Evolutionary conservation across 2,329 filamentous ascomycete species (phyloP).

Genomic region (Botryosphaeria dothidea): DNA sequence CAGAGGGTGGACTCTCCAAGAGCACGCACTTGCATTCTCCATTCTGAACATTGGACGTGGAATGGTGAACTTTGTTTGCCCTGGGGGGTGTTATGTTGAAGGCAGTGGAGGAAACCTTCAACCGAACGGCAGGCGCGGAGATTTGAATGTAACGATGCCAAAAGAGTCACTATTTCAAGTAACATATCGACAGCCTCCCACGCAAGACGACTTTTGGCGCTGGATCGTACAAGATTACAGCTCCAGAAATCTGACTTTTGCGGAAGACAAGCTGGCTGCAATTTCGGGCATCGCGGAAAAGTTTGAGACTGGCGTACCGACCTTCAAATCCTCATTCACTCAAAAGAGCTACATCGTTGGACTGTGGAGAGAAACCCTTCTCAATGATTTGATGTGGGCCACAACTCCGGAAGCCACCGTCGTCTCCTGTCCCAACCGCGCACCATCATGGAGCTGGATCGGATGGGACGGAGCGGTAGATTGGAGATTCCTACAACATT

Average conservation of each 20-base stretch:
- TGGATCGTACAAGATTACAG: not conserved
- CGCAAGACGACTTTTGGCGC: not conserved
- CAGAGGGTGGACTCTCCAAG: not conserved
- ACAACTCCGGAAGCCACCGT: not conserved
- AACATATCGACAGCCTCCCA: no score
- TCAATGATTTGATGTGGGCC: not conserved
- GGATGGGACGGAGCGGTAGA: not conserved
- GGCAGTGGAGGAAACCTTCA: not conserved
- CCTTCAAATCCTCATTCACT: not conserved
- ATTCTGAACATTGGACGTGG: not conserved
- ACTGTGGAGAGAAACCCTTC: not conserved
- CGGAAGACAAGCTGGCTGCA: not conserved
- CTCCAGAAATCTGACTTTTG: not conserved
- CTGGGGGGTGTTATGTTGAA: not conserved
- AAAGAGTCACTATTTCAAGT: no score
- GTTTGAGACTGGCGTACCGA: not conserved
- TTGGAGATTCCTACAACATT: not conserved
- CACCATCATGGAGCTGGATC: not conserved
- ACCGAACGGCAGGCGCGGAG: not conserved
- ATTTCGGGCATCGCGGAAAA: not conserved
- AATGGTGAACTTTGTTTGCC: not conserved
- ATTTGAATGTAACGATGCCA: not conserved
- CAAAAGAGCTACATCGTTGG: not conserved
- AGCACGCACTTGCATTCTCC: constrained; percentile 1
- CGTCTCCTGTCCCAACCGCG: not conserved